These are phyloP conservation scores for Neobulgaria alba DNA, from an alignment of 2,329 filamentous ascomycete species.

Conservation along the genomic window DNA sequence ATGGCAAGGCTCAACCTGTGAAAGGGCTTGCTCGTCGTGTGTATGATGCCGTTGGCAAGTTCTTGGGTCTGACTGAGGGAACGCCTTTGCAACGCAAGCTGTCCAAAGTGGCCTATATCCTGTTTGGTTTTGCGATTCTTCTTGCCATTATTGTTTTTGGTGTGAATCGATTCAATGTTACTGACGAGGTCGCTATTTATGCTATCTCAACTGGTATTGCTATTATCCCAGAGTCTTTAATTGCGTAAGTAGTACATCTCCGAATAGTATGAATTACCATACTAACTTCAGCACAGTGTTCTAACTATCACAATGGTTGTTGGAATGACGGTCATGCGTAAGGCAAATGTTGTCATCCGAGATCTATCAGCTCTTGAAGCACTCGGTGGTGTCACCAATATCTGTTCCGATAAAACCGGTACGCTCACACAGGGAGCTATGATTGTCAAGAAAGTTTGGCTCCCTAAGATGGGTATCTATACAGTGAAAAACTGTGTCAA, in stretches of 20 bases:
- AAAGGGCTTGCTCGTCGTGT: slow-evolving; percentile 41
- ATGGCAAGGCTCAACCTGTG: slow-evolving; percentile 36
- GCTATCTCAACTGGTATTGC: slow-evolving; percentile 36
- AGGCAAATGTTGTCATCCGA: slow-evolving; percentile 38
- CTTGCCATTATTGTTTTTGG: slow-evolving; percentile 33
- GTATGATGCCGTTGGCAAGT: slow-evolving; percentile 41
- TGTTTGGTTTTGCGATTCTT: slow-evolving; percentile 48
- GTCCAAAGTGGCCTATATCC: slow-evolving; percentile 53
- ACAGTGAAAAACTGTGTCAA: slow-evolving; percentile 43
- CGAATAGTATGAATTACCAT: background rate
- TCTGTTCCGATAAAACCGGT: slow-evolving; percentile 74
- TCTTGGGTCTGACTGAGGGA: slow-evolving; percentile 51
- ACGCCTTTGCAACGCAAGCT: slow-evolving; percentile 59
- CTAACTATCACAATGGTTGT: slow-evolving; percentile 46
- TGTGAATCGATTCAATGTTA: slow-evolving; percentile 39
- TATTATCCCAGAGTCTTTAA: slow-evolving; percentile 54
- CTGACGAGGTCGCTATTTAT: slow-evolving; percentile 29
- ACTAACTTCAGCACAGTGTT: slow-evolving; percentile 31
- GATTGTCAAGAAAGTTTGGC: slow-evolving; percentile 50
- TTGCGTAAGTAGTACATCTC: slow-evolving; percentile 19
- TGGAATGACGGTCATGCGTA: slow-evolving; percentile 38
- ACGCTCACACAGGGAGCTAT: slow-evolving; percentile 53
- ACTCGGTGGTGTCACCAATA: slow-evolving; percentile 61
- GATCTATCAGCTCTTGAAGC: slow-evolving; percentile 51
- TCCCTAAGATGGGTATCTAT: slow-evolving; percentile 43